Evolutionary conservation across 2,329 filamentous ascomycete species (phyloP).

Genomic region (Alternaria rosae): DNA sequence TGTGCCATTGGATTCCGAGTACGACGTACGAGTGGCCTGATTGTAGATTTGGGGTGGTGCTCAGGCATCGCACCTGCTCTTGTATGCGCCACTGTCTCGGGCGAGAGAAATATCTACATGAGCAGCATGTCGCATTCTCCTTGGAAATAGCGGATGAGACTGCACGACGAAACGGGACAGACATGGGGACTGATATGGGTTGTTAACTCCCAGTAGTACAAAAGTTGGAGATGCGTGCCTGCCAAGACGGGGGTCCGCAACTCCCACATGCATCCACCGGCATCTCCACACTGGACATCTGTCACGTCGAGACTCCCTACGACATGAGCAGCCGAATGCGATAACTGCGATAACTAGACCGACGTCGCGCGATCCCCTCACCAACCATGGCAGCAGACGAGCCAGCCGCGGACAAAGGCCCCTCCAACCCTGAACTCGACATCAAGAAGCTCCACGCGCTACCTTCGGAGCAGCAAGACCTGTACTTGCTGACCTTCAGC

Average conservation of each 20-base stretch:
- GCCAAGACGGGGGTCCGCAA: slow-evolving; percentile 42
- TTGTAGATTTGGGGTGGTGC: slow-evolving; percentile 33
- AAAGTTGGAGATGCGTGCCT: slow-evolving; percentile 26
- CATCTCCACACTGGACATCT: slow-evolving; percentile 30
- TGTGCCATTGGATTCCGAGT: neutral
- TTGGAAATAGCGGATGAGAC: slow-evolving; percentile 18
- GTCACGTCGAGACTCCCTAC: slow-evolving; percentile 22
- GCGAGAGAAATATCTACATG: slow-evolving; percentile 23
- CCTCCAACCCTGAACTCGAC: slow-evolving; percentile 79
- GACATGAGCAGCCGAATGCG: slow-evolving; percentile 27
- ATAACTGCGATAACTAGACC: slow-evolving; percentile 6
- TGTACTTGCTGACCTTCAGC: slow-evolving; percentile 90
- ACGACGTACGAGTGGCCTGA: slow-evolving; percentile 47
- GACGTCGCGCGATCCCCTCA: slow-evolving; percentile 17
- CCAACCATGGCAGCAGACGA: slow-evolving; percentile 39
- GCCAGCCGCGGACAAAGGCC: slow-evolving; percentile 44
- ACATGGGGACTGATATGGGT: slow-evolving; percentile 24
- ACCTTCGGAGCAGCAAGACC: slow-evolving; percentile 92
- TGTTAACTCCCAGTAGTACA: slow-evolving; percentile 1
- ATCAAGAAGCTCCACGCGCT: slow-evolving; percentile 86
- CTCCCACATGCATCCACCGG: slow-evolving; percentile 19
- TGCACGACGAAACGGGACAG: slow-evolving; percentile 31
- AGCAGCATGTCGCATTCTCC: slow-evolving; percentile 23
- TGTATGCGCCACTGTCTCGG: slow-evolving; percentile 15
- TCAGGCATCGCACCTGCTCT: slow-evolving; percentile 37